Percentiles rank a stretch among this genome's conserved stretches.
phyloP scores from a whole-genome alignment of 768 basidiomycete species.

The Boletus rubroflammeus region DNA sequence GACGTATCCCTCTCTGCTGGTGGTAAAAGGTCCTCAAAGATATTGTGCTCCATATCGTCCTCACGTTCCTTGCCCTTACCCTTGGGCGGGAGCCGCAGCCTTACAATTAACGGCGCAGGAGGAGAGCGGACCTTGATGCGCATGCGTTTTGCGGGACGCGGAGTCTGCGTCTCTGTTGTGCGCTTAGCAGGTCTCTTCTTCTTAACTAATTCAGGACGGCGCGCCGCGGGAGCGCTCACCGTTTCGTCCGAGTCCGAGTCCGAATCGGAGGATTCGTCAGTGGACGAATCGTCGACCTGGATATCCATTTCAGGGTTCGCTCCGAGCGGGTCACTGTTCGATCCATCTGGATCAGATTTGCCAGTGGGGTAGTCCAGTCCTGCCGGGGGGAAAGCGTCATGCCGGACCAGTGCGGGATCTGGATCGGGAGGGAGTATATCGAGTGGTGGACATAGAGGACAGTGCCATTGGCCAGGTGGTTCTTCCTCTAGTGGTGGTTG shows the following conservation, averaged over 20 bases:
- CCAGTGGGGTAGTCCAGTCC: conserved; percentile 15
- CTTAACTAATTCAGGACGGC: conserved; percentile 20
- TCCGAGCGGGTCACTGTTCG: conserved; percentile 25
- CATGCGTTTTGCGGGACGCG: conserved; percentile 44
- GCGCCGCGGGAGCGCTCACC: conserved; percentile 13
- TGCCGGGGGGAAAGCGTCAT: conserved; percentile 44
- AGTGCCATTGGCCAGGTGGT: conserved; percentile 78
- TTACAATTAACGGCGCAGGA: conserved; percentile 41
- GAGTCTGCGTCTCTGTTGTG: conserved; percentile 16
- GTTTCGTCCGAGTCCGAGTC: conserved; percentile 28
- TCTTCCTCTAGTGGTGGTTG: conserved; percentile 63
- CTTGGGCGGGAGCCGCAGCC: conserved; percentile 55
- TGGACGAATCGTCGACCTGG: conserved; percentile 37
- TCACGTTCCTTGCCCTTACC: conserved; percentile 70
- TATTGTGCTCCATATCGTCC: conserved; percentile 53
- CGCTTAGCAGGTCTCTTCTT: conserved; percentile 31
- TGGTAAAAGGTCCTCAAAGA: conserved; percentile 82
- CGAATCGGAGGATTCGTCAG: conserved; percentile 32
- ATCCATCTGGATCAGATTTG: conserved; percentile 27
- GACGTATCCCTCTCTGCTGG: conserved; percentile 67
- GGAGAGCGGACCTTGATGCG: conserved; percentile 39
- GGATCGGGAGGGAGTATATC: conserved; percentile 9
- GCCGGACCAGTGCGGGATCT: conserved; percentile 14
- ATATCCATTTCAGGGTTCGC: conserved; percentile 29
- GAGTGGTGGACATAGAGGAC: conserved; percentile 55